Evolutionary conservation across 225 moss, liverwort and hornwort genomes (phyloP).

Genomic region (Sphagnum tenellum): DNA sequence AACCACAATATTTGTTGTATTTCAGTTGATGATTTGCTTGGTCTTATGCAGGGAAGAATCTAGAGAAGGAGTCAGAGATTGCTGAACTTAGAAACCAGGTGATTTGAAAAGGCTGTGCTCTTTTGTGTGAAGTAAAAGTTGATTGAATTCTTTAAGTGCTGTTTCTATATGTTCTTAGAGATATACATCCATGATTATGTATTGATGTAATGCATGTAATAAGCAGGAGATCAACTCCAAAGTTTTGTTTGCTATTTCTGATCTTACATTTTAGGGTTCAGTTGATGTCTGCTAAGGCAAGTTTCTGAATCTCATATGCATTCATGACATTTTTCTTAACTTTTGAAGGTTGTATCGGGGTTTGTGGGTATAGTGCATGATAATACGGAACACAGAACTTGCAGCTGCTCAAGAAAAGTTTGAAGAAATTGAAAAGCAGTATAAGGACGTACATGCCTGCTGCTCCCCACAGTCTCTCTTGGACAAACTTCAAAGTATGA

Average conservation of each 20-base stretch:
- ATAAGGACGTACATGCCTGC: conserved; percentile 76
- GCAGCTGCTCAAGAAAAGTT: conserved; percentile 90
- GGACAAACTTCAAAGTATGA: conserved; percentile 71
- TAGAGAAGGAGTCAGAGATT: conserved; percentile 88
- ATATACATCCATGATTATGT: not conserved
- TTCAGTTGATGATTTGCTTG: not conserved
- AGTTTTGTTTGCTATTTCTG: not conserved
- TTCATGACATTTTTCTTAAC: not conserved
- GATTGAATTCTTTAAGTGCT: too few relatives aligned
- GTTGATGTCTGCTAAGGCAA: not conserved
- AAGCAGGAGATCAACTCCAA: not conserved
- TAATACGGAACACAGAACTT: conserved; percentile 95
- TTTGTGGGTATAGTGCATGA: conserved; percentile 65
- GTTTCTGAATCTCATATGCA: not conserved
- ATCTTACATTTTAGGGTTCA: not conserved
- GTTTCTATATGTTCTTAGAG: too few relatives aligned
- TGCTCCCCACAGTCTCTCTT: conserved; percentile 75
- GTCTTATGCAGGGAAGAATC: conserved; percentile 58
- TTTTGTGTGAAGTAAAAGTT: too few relatives aligned
- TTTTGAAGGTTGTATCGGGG: not conserved
- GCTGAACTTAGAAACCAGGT: conserved; percentile 95
- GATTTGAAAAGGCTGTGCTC: not conserved
- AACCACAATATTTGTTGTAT: not conserved
- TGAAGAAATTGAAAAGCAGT: conserved; percentile 84
- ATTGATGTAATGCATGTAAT: not conserved